Evolutionary conservation across 2,329 filamentous ascomycete species (phyloP).

Genomic region (Sphaerulina musiva): DNA sequence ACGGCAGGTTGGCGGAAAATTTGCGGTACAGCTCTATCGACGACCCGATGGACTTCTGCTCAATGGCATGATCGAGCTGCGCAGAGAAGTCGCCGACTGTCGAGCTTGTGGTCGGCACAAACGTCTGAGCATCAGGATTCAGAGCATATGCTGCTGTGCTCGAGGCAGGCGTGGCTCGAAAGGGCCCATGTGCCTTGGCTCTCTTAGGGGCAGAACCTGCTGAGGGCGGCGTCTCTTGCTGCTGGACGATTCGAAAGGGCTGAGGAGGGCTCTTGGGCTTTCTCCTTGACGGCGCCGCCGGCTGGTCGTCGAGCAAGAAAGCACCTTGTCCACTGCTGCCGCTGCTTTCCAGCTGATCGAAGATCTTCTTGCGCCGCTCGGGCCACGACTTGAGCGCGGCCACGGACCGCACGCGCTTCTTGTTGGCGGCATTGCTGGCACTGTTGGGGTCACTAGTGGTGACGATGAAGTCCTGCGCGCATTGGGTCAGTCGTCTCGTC

Average conservation of each 20-base stretch:
- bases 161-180: neutral
- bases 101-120: constrained; percentile 7
- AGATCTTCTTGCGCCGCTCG: constrained; percentile 26
- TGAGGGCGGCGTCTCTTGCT: constrained; percentile 4
- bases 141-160: neutral
- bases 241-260: neutral
- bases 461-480: constrained; percentile 26
- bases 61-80: constrained; percentile 4
- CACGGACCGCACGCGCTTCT: constrained; percentile 27
- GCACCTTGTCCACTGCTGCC: constrained; percentile 19
- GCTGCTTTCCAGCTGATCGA: constrained; percentile 20
- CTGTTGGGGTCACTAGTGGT: constrained; percentile 24
- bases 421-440: constrained; percentile 23
- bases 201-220: constrained; percentile 3
- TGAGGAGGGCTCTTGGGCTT: constrained; percentile 2
- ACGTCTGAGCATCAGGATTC: constrained; percentile 7
- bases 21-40: constrained; percentile 3
- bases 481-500: neutral
- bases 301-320: constrained; percentile 18
- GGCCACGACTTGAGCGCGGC: constrained; percentile 30
- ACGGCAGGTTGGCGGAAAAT: neutral
- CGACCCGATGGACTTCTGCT: neutral
- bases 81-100: constrained; percentile 5
- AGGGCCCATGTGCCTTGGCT: constrained; percentile 10
- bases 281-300: neutral